Base-by-base conservation (phyloP, 2,329 filamentous ascomycete species). In the Onygena corvina region DNA sequence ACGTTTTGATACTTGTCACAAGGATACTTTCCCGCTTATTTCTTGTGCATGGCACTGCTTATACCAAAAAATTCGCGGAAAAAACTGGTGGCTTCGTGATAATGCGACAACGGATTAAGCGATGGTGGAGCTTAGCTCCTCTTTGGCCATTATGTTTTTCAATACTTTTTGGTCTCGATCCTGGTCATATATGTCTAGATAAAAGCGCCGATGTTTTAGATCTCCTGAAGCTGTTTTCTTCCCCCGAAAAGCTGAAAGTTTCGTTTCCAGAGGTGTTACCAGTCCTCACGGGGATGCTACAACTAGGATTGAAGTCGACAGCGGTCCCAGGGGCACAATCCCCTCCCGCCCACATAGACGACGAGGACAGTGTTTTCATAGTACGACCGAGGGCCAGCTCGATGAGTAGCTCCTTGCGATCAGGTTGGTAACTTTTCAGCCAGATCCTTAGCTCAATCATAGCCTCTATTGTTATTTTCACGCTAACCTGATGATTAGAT, bases 81-180 rank as follows among this genome's bases (percentile, higher is more conserved):
- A 94, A 93, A 66, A 87, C 84, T 8, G 86, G 87, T 25, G 93
- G 93, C 1, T 95, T 95, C 62, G 75, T 76, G 29, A 84, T 95
- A 53, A 83, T 96, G 79, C 84, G 84, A 31, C 77, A 84, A 58
- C 79, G 86, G 27, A 68, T 98, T 3, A 87, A 83, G 60, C 75
- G 82, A 58, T 95, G 89, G 80, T 98, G 92, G 90, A 82, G 86
- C 59, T 76, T 88, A 12, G 79, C 88, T 2, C 79, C 80, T 0
- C 67, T 96, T 21, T 96, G 92, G 92, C 81, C 83, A 0, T 82
- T 92, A 36, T 88, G 85, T 60, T 86, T 98, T 65, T 82, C 86
- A 48, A 84, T 96, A 18, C 67, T 98, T 2, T 94, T 98, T 60
- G 88, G 86, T 0, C 76, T 80, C 35, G 88, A 95, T 60, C 78